phyloP scores from a whole-genome alignment of 345 rosid genomes.

The Schrenkiella parvula region DNA sequence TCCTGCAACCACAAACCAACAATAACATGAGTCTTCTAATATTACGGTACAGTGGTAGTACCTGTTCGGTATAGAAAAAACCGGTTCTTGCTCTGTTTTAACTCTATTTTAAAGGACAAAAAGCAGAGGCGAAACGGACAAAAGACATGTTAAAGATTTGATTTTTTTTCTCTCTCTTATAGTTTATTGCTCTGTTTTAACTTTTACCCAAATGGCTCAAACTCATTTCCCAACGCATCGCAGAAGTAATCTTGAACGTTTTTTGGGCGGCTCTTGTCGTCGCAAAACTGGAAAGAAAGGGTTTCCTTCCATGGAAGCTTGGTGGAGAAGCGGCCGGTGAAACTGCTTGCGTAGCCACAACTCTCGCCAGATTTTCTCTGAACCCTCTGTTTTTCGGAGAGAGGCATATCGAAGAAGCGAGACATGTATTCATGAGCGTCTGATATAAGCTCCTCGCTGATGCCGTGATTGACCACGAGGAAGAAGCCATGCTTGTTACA shows the following conservation, averaged over 20 bases:
- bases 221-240: constrained; percentile 63
- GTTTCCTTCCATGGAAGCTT: constrained; percentile 99
- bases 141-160: constrained; percentile 23
- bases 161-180: background rate
- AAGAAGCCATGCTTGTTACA: constrained; percentile 86
- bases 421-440: constrained; percentile 65
- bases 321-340: constrained; percentile 80
- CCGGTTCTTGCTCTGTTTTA: background rate
- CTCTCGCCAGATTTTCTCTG: constrained; percentile 71
- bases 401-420: constrained; percentile 67
- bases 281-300: constrained; percentile 67
- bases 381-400: constrained; percentile 60
- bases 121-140: constrained; percentile 18
- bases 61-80: background rate
- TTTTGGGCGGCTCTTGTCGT: constrained; percentile 37
- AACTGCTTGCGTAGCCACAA: constrained; percentile 95
- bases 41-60: background rate
- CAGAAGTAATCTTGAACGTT: constrained; percentile 55
- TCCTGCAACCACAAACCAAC: constrained; percentile 39
- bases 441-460: constrained; percentile 48
- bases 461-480: constrained; percentile 80
- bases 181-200: constrained; percentile 12
- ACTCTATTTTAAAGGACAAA: background rate
- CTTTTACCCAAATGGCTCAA: constrained; percentile 63
- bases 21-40: constrained; percentile 2